Conservation (phyloP, 768 basidiomycete genomes). For the Clitopilus passeckerianus region DNA sequence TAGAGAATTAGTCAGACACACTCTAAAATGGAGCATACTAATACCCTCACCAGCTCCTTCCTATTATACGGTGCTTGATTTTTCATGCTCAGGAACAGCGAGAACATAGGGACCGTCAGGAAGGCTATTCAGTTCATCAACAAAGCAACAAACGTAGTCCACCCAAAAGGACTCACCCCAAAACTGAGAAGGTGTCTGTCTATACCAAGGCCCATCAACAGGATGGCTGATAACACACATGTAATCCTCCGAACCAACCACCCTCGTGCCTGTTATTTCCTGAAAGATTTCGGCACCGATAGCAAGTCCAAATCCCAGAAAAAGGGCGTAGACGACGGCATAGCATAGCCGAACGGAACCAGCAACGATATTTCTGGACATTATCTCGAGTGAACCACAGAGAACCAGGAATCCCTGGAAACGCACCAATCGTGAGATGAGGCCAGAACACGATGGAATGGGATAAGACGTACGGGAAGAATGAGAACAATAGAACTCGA, state of each 20-base stretch:
- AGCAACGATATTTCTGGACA: conserved; percentile 75
- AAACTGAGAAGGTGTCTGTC: conserved; percentile 58
- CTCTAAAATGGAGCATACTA: background rate
- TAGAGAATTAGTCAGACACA: background rate
- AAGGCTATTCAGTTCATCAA: conserved; percentile 38
- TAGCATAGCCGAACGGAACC: conserved; percentile 85
- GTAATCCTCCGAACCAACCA: conserved; percentile 56
- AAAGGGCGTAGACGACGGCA: conserved; percentile 73
- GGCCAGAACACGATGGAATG: background rate
- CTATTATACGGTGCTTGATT: conserved; percentile 56
- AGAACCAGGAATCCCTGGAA: conserved; percentile 60
- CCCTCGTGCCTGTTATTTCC: conserved; percentile 40
- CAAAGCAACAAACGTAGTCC: background rate
- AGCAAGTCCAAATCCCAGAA: conserved; percentile 76
- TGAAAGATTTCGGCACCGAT: conserved; percentile 72
- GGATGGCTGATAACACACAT: conserved; percentile 54
- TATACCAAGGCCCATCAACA: conserved; percentile 65
- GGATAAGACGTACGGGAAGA: conserved; percentile 48
- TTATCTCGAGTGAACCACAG: conserved; percentile 70
- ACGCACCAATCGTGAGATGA: conserved; percentile 4
- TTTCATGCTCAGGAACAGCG: conserved; percentile 60
- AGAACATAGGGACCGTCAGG: conserved; percentile 66
- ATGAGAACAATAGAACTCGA: conserved; percentile 78
- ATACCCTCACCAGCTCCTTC: conserved; percentile 47
- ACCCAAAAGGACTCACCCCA: conserved; percentile 51